Evolutionary conservation across 768 basidiomycete species (phyloP).

Genomic region (Calocera cornea): DNA sequence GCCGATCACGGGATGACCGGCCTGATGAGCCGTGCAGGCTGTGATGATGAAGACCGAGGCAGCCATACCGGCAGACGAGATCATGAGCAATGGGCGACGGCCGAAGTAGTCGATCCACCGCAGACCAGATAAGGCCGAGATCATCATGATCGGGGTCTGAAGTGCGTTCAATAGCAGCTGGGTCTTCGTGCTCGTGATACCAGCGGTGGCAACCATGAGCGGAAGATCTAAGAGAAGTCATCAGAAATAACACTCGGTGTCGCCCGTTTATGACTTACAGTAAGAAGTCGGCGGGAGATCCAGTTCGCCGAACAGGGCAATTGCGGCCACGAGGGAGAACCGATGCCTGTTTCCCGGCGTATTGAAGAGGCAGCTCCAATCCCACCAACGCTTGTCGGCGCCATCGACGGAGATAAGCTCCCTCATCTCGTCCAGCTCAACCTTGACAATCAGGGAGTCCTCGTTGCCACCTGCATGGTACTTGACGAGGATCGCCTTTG

Average conservation of each 20-base stretch:
- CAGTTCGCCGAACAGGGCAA: slow-evolving; percentile 15
- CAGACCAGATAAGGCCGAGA: slow-evolving; percentile 25
- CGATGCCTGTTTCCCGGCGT: slow-evolving; percentile 21
- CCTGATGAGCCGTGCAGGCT: slow-evolving; percentile 24
- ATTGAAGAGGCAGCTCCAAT: slow-evolving; percentile 18
- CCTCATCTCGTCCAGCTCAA: slow-evolving; percentile 28
- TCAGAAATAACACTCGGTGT: slow-evolving; percentile 10
- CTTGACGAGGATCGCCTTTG: slow-evolving; percentile 23
- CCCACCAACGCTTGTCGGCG: slow-evolving; percentile 26
- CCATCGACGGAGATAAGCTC: slow-evolving; percentile 22
- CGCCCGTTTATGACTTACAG: background rate
- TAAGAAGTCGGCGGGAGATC: slow-evolving; percentile 23
- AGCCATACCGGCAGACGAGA: slow-evolving; percentile 21
- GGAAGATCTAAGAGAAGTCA: background rate
- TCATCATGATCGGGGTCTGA: slow-evolving; percentile 25
- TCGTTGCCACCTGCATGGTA: slow-evolving; percentile 27
- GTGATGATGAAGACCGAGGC: slow-evolving; percentile 24
- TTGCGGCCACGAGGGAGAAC: slow-evolving; percentile 10
- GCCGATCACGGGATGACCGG: slow-evolving; percentile 20
- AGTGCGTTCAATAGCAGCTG: slow-evolving; percentile 22
- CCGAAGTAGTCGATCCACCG: slow-evolving; percentile 25
- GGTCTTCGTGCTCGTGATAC: slow-evolving; percentile 23
- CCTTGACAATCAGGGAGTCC: slow-evolving; percentile 24
- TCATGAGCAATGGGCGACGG: slow-evolving; percentile 24
- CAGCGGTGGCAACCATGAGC: slow-evolving; percentile 22